Base-by-base conservation (phyloP, 2,329 filamentous ascomycete species). In the Botrytis galanthina region DNA sequence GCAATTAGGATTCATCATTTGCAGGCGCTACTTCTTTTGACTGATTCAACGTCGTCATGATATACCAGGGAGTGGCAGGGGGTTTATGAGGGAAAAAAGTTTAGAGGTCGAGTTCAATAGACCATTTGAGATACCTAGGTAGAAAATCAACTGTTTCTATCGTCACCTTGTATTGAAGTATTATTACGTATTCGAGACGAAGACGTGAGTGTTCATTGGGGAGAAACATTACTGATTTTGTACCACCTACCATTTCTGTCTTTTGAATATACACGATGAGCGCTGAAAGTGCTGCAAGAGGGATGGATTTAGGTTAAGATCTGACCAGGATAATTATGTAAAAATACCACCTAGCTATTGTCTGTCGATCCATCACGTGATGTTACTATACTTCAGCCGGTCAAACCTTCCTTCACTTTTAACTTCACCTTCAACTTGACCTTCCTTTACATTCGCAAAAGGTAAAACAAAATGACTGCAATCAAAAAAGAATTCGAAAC, bases 31-130 rank as follows among this genome's bases (percentile, higher is more conserved):
- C 73, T 68, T 75, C 72, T 74, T 74, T 75, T 78, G 74, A 75
- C 77, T 75, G 78, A 75, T 76, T 79, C 78, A 79, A 79, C 78
- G 75, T 73, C 75, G 75, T 74, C 74, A 77, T 72, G 62, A 62
- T 73, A 73, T 73, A 73, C 71, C 71, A 73, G 64, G 71, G 63
- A 66, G 71, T 70, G 54, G 71, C 71, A 62, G 44, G 71, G 71
- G 62, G 18, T 62, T 73, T 29, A 71, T 29, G n/a, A 59, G 18
- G 54, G 46, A 42, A 68, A 68, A 68, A 60, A 72, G 29, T 32
- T 59, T 72, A 35, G 70, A 57, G 48, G 66, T 69, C 66, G 48
- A 59, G 16, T 69, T 69, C 66, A 69, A 68, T 72, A 68, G 71
- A 68, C 48, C 62, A 48, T 60, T 44, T 69, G 37, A 69, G 66